Evolutionary conservation across 257 asterid species (phyloP), one percentile per base, ranked within the genome.

Genomic region (Solanum sejunctum): DNA sequence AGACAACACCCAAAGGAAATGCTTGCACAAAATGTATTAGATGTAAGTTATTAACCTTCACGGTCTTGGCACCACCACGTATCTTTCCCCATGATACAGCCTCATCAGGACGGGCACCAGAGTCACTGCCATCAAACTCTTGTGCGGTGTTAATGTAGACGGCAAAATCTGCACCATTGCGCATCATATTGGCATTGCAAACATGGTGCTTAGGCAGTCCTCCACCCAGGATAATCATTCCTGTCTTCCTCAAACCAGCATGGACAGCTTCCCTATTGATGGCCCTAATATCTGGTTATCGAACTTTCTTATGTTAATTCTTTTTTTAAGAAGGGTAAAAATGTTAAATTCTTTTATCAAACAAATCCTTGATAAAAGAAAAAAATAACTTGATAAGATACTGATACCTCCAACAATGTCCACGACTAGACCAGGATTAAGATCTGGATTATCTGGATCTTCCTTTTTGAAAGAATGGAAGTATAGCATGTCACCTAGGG

Each of bases 1-100:
- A n/a, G 41, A 70, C 78, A 70, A 39, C 55, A 71, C 8, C 36
- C 54, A 47, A 64, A 55, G 61, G 12, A 17, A 64, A 75, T 36
- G 49, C 8, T 51, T 39, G 5, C 41, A 13, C 58, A 84, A 83
- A 43, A 67, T 12, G 36, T 43, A 72, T 10, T 4, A 0, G 3
- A 77, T n/a, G 61, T 21, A 41, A 69, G 23, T 67, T 28, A 36
- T 32, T 41, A 67, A 96, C 99, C 99, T 96, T 96, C 32, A 96
- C 92, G 60, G 98, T 91, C 93, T 89, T 95, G 13, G 99, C 99
- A 51, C 98, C 94, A 58, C 95, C 96, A 43, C 96, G 97, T 69
- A 96, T 95, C 85, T 96, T 96, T 23, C 99, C 99, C 98, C 99
- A 96, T 41, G 98, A 96, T 81, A 96, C 97, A 61, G 98, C 99